A percentile compares a stretch with the other conserved stretches of the same genome.
Conservation (phyloP, 2,329 filamentous ascomycete species). For the Diaporthe destruens region DNA sequence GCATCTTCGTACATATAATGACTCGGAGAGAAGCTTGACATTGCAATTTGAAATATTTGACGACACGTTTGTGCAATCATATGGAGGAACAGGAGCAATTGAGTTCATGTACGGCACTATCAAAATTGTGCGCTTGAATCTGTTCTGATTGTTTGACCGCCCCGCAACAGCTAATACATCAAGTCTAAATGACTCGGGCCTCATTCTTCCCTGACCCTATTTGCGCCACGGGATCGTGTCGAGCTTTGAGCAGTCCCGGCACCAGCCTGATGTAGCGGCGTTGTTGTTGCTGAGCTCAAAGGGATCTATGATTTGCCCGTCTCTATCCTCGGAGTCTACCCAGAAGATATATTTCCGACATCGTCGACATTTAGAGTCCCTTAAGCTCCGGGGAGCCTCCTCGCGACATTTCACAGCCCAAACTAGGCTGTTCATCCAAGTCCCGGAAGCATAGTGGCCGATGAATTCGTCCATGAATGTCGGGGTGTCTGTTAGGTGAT, state of each 20-base stretch:
- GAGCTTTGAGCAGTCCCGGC: neutral
- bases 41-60: no score
- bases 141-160: no score
- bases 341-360: neutral
- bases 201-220: neutral
- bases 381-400: no score
- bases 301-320: neutral
- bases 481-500: neutral
- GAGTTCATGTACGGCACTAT: no score
- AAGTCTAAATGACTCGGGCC: neutral
- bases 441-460: fast-evolving
- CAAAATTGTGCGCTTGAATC: no score
- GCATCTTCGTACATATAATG: no score
- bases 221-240: neutral
- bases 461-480: neutral
- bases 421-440: fast-evolving
- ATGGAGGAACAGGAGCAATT: no score
- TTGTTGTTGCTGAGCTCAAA: neutral
- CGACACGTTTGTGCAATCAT: no score
- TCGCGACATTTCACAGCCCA: neutral
- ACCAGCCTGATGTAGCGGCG: neutral
- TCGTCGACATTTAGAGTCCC: neutral
- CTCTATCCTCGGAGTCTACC: neutral
- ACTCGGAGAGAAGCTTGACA: no score
- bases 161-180: neutral